Percentiles rank a stretch among this genome's conserved stretches.
These are phyloP conservation scores for Inga leiocalycina DNA, from an alignment of 306 rosid genomes.

Conservation along the genomic window DNA sequence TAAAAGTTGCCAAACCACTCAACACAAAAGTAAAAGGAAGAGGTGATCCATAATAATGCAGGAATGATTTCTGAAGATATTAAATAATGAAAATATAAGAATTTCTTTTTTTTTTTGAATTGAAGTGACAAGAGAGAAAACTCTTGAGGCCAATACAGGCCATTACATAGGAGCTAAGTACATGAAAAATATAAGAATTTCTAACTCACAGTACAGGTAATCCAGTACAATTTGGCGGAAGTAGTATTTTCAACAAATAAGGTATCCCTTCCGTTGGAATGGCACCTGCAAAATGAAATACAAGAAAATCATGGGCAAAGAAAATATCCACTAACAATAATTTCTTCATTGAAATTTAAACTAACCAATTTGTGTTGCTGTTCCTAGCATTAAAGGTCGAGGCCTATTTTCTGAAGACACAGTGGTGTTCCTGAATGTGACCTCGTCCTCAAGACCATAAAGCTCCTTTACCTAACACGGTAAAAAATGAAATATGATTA, in stretches of 20 bases:
- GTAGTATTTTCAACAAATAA: slow-evolving; percentile 85
- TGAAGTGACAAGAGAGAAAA: too few species aligned
- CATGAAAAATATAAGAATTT: background rate
- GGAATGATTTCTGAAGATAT: slow-evolving; percentile 6
- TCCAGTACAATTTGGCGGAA: slow-evolving; percentile 81
- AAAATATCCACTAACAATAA: background rate
- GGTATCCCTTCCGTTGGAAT: slow-evolving; percentile 96
- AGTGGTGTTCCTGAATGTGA: slow-evolving; percentile 75
- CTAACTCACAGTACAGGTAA: slow-evolving; percentile 76
- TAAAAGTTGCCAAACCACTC: background rate
- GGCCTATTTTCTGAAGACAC: slow-evolving; percentile 76
- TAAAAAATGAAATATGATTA: slow-evolving; percentile 15
- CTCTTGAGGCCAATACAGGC: too few species aligned
- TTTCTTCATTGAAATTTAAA: slow-evolving; percentile 30
- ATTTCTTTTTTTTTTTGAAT: too few species aligned
- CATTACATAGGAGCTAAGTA: too few species aligned
- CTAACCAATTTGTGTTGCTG: slow-evolving; percentile 96
- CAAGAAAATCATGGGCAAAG: background rate
- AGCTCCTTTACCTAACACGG: slow-evolving; percentile 80
- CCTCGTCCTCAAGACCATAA: slow-evolving; percentile 74
- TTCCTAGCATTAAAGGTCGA: slow-evolving; percentile 73
- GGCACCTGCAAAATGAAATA: slow-evolving; percentile 62
- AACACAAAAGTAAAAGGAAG: slow-evolving; percentile 4
- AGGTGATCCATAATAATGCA: slow-evolving; percentile 17
- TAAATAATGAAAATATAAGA: background rate